A percentile compares a stretch with the other conserved stretches of the same genome.
phyloP scores from a whole-genome alignment of 495 filamentous ascomycete species.

The Hypomontagnella monticulosa region DNA sequence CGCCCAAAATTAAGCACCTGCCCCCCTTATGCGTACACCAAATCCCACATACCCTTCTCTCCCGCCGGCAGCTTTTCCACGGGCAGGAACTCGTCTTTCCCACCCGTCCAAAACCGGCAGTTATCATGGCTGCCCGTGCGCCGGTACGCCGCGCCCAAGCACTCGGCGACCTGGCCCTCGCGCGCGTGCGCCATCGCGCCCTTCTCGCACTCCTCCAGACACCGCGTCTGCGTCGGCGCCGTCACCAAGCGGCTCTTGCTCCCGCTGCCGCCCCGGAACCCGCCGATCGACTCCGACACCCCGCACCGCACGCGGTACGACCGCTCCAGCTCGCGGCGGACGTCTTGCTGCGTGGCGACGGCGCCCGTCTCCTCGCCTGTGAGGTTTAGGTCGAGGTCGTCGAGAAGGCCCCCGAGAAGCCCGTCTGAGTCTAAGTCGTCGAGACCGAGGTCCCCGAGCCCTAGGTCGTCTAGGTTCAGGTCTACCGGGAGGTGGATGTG shows the following conservation, averaged over 20 bases:
- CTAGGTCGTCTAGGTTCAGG: not conserved
- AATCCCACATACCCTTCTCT: slow-evolving; percentile 29
- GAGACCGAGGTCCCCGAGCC: slow-evolving; percentile 3
- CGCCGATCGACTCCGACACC: not conserved
- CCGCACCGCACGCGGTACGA: slow-evolving; percentile 39
- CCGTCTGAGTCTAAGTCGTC: slow-evolving; percentile 17
- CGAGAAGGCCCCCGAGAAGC: not conserved
- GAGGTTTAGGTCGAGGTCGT: not conserved
- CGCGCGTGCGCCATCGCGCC: slow-evolving; percentile 20
- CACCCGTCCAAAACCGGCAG: slow-evolving; percentile 39
- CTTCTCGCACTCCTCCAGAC: slow-evolving; percentile 39
- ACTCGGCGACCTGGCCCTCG: slow-evolving; percentile 19
- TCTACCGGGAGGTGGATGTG: not conserved
- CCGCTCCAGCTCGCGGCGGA: slow-evolving; percentile 28
- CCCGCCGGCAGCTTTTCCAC: slow-evolving; percentile 24
- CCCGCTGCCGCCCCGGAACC: not conserved
- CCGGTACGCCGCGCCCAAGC: slow-evolving; percentile 37
- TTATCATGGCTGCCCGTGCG: slow-evolving; percentile 4
- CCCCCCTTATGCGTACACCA: slow-evolving; percentile 28
- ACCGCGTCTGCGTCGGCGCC: not conserved
- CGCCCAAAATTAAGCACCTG: too few relatives aligned
- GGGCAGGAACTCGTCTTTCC: slow-evolving; percentile 28
- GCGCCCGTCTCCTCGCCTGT: slow-evolving; percentile 1
- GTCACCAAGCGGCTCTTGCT: not conserved
- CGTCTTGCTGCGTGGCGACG: slow-evolving; percentile 19